Base-by-base conservation (phyloP, 768 basidiomycete species). In the Suillus hirtellus region DNA sequence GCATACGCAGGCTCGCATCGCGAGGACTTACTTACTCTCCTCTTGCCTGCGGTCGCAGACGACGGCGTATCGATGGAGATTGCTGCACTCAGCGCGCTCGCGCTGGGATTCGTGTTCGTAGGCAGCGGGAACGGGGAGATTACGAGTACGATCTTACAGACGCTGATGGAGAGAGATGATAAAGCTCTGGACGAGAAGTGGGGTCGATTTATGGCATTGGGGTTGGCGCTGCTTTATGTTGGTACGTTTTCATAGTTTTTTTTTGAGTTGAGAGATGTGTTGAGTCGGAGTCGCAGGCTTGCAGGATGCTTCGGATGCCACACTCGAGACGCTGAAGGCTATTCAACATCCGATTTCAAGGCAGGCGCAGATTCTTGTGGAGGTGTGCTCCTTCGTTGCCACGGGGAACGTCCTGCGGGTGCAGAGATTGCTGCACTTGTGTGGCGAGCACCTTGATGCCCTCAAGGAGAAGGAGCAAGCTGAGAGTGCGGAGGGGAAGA, bases 121-220 rank as follows among this genome's bases (percentile, higher is more conserved):
- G 96, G 96, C 19, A 95, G 95, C 70, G 93, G 89, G 56, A 91
- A 98, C 67, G 95, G 95, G 6, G 97, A 99, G 66, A 88, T 97
- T 17, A 90, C 94, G 9, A 86, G 87, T 63, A 87, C 89, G 0
- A 95, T 99, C 62, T 78, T 98, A 71, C 95, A 96, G 78, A 90
- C 92, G 3, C 73, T 99, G 71, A 93, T 96, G 92, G 94, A 96
- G 73, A 78, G 86, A 40, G 86, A 84, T 1, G 89, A 89, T 62
- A 85, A 85, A 64, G 85, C 87, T 24, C 78, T 99, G 10, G 88
- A 89, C 63, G 95, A 96, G 75, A 97, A 97, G 77, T 99, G 96
- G 96, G 86, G 92, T 2, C 81, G 91, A 58, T 99, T 95, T 75
- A 86, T 98, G 84, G 89, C 83, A 11, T 79, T 99, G 43, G 96